phyloP scores from a whole-genome alignment of 1,139 yeast genomes.

The Kurtzmaniella quercitrusa region DNA sequence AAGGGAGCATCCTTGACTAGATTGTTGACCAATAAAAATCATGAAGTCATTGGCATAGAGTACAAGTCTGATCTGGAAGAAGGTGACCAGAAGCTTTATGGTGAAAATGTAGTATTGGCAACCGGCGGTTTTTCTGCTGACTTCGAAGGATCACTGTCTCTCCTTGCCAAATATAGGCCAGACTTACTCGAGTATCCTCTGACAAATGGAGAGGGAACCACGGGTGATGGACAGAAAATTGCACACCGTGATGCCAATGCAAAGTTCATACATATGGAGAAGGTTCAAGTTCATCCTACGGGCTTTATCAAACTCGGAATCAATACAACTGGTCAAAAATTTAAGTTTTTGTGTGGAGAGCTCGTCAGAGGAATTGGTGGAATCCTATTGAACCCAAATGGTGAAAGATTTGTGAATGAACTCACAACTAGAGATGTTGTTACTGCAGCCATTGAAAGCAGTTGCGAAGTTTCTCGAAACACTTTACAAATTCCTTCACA shows the following conservation, averaged over 20 bases:
- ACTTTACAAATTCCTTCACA: constrained; percentile 10
- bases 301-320: constrained; percentile 27
- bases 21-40: constrained; percentile 1
- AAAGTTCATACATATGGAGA: constrained; percentile 31
- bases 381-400: constrained; percentile 27
- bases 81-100: constrained; percentile 7
- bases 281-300: constrained; percentile 39
- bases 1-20: constrained; percentile 14
- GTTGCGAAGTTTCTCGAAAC: constrained; percentile 17
- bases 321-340: constrained; percentile 11
- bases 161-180: constrained; percentile 28
- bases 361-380: constrained; percentile 37
- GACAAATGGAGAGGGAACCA: constrained; percentile 33
- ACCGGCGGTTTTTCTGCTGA: constrained; percentile 41
- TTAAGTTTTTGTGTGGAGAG: constrained; percentile 38
- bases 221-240: constrained; percentile 38
- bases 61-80: constrained; percentile 10
- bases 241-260: constrained; percentile 30
- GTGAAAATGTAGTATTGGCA: constrained; percentile 27
- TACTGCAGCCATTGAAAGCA: constrained; percentile 21
- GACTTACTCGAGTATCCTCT: constrained; percentile 29
- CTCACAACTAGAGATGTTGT: constrained; percentile 31
- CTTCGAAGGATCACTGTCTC: constrained; percentile 14
- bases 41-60: constrained; percentile 22
- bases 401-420: constrained; percentile 33